Evolutionary conservation across 371 early-diverging fungal species (phyloP).

Genomic region (Globomyces sp.): DNA sequence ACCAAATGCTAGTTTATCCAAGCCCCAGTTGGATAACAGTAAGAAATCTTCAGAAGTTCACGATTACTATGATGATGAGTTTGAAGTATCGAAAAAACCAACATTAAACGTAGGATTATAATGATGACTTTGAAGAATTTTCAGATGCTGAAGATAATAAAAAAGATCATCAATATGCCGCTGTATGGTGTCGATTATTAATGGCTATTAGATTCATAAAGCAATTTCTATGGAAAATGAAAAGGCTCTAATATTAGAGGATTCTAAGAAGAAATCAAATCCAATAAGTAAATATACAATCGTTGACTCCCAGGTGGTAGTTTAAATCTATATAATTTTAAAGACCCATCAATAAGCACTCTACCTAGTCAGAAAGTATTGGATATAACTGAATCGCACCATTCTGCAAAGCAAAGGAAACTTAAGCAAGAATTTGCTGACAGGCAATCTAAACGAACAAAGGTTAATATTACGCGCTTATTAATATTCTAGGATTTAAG

Average conservation of each 20-base stretch:
- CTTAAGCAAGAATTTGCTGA: conserved; percentile 1
- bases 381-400: conserved; percentile 13
- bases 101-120: conserved; percentile 21
- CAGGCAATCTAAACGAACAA: conserved; percentile 13
- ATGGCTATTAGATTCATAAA: neutral
- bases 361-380: conserved; percentile 5
- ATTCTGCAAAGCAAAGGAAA: conserved; percentile 1
- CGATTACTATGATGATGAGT: neutral
- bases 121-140: conserved; percentile 46
- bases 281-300: neutral
- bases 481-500: conserved; percentile 34
- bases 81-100: neutral
- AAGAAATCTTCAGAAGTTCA: too few species aligned
- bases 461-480: neutral
- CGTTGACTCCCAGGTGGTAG: neutral
- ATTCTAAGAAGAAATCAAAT: neutral
- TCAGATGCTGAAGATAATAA: conserved; percentile 24
- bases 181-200: neutral
- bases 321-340: too few species aligned
- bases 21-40: too few species aligned
- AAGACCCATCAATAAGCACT: too few species aligned
- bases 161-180: neutral
- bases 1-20: too few species aligned
- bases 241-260: conserved; percentile 9
- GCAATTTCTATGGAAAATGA: conserved; percentile 5